Percentiles rank a stretch among this genome's conserved stretches.
phyloP scores from a whole-genome alignment of 345 rosid species.

The Ricinus communis region DNA sequence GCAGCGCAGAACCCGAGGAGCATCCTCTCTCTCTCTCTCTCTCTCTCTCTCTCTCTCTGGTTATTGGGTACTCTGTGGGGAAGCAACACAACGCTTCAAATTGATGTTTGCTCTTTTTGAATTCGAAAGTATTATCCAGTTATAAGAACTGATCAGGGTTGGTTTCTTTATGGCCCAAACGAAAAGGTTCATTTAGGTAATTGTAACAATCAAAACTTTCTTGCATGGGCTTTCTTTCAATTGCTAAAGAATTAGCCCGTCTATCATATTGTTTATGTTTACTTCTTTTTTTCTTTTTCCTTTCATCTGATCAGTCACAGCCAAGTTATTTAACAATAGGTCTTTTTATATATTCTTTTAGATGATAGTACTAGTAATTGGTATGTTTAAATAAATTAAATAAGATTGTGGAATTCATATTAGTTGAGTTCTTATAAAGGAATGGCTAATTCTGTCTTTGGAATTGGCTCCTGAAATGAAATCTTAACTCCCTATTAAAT shows the following conservation, averaged over 20 bases:
- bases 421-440: no score
- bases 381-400: no score
- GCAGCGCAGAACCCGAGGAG: slow-evolving; percentile 23
- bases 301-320: no score
- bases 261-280: no score
- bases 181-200: neutral
- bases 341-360: no score
- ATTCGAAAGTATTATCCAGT: neutral
- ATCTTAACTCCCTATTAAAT: no score
- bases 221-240: neutral
- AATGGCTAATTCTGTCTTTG: no score
- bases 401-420: no score
- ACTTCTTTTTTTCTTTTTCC: neutral
- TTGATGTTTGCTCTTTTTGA: neutral
- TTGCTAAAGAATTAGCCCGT: no score
- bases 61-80: neutral
- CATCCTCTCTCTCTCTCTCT: slow-evolving; percentile 12
- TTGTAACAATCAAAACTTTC: neutral
- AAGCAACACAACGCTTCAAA: slow-evolving; percentile 5
- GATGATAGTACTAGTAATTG: no score
- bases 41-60: slow-evolving; percentile 9
- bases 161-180: neutral
- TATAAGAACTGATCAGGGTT: neutral
- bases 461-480: no score
- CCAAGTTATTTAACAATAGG: no score